These are phyloP conservation scores for Aureobasidium sp. DNA, from an alignment of 2,329 filamentous ascomycete species.

Conservation along the genomic window DNA sequence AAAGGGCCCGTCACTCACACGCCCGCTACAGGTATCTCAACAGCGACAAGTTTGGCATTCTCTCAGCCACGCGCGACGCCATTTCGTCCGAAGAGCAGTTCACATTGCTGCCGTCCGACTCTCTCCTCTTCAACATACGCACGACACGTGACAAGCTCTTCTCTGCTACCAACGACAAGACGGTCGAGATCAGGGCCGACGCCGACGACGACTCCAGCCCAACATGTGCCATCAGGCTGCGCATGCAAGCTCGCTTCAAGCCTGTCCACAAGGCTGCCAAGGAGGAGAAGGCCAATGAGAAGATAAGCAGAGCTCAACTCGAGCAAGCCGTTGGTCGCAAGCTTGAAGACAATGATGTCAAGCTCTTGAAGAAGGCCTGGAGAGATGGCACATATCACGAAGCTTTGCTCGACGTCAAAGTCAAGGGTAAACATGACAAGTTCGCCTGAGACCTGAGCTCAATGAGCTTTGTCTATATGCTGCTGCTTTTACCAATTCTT, in stretches of 20 bases:
- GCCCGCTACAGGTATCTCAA: conserved; percentile 59
- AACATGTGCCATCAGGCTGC: conserved; percentile 66
- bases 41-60: conserved; percentile 73
- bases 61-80: conserved; percentile 71
- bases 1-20: background rate
- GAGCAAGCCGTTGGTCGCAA: conserved; percentile 70
- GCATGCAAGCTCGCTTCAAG: conserved; percentile 95
- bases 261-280: conserved; percentile 69
- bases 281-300: conserved; percentile 74
- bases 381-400: conserved; percentile 88
- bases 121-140: conserved; percentile 56
- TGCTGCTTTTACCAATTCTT: background rate
- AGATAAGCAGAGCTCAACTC: conserved; percentile 76
- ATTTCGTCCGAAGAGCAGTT: conserved; percentile 80
- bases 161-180: conserved; percentile 39
- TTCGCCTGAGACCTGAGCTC: conserved; percentile 39
- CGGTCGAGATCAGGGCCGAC: conserved; percentile 66
- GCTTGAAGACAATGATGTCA: conserved; percentile 79
- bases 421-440: conserved; percentile 91
- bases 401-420: conserved; percentile 72
- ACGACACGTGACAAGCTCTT: conserved; percentile 66
- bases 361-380: conserved; percentile 70
- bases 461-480: background rate
- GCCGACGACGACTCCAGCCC: conserved; percentile 54
- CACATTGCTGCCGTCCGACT: conserved; percentile 30